These are phyloP conservation scores for Talaromyces sp. DNA, from an alignment of 2,329 filamentous ascomycete species.

Conservation along the genomic window DNA sequence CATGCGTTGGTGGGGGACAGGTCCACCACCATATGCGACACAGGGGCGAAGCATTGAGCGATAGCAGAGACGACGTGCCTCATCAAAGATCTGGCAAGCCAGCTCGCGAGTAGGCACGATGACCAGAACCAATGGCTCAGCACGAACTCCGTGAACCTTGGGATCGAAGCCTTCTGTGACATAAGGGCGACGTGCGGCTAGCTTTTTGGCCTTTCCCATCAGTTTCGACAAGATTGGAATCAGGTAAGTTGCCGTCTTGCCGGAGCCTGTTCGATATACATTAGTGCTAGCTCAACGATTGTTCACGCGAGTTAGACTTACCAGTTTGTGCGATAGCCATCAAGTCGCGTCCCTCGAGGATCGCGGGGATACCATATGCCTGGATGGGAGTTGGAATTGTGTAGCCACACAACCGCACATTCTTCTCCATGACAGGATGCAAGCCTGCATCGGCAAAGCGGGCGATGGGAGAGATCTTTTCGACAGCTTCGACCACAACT, in stretches of 20 bases:
- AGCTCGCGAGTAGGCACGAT: slow-evolving; percentile 86
- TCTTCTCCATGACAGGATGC: slow-evolving; percentile 78
- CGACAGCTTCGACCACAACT: slow-evolving; percentile 52
- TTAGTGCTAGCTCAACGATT: neutral
- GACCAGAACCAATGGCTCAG: slow-evolving; percentile 84
- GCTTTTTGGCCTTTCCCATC: slow-evolving; percentile 92
- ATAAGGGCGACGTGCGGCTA: slow-evolving; percentile 72
- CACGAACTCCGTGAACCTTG: slow-evolving; percentile 57
- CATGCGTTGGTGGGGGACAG: slow-evolving; percentile 64
- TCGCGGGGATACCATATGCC: slow-evolving; percentile 76
- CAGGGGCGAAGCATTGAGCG: slow-evolving; percentile 91
- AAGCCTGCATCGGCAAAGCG: slow-evolving; percentile 74
- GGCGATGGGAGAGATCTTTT: slow-evolving; percentile 49
- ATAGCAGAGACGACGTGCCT: slow-evolving; percentile 89
- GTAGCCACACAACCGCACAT: slow-evolving; percentile 73
- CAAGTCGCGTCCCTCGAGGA: slow-evolving; percentile 73
- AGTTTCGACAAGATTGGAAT: slow-evolving; percentile 84
- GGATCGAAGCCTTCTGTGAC: slow-evolving; percentile 54
- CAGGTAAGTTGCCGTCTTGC: slow-evolving; percentile 92
- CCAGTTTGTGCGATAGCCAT: slow-evolving; percentile 92
- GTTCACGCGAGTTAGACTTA: slow-evolving; percentile 47
- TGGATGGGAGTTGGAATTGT: slow-evolving; percentile 79
- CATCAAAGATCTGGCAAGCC: slow-evolving; percentile 91
- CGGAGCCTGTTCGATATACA: slow-evolving; percentile 66
- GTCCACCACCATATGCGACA: slow-evolving; percentile 82